Evolutionary conservation across 2,329 filamentous ascomycete species (phyloP), one percentile per base, ranked within the genome.

Genomic region (Penicillium sp.): DNA sequence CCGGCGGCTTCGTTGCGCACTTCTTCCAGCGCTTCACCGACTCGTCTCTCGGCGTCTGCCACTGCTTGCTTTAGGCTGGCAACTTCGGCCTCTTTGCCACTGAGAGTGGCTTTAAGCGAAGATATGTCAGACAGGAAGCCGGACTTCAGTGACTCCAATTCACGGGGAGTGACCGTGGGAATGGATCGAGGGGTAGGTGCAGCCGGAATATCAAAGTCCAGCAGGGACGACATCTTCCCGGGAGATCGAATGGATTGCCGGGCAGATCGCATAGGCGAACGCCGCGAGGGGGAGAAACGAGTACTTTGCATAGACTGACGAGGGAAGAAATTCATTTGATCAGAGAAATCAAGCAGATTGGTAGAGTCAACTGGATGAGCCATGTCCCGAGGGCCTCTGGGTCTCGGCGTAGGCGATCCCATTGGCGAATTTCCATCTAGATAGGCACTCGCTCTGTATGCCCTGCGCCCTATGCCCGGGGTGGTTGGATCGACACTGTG

Each of bases 171-270:
- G 65, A 97, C 89, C 9, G 89, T 91, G 0, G 94, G 94, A 38
- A 97, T 85, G 55, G 91, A 96, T 61, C 93, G 87, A 15, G 94
- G 94, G 0, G 94, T 97, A 2, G 93, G 92, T 65, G 92, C 87
- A 0, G 93, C 91, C n/a, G 93, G 92, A 10, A 97, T 89, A 68
- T 97, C 94, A 71, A 95, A 94, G 75, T 96, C 91, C 47, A 95
- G 84, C 43, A 94, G 83, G 68, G 89, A 90, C 35, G 86, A 81
- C 65, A 54, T 57, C 29, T 90, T 86, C 46, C 73, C 75, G 4
- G 75, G 75, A 4, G 74, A 73, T 19, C 73, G 68, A 49, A 71
- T 69, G 7, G 71, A 68, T 33, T 75, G 71, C 5, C 69, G 67
- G 33, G 74, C 71, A 54, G 69, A 67, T 58, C 78, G 78, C 54